Conservation (phyloP, 2,329 filamentous ascomycete genomes). For the Colletotrichum kahawae region DNA sequence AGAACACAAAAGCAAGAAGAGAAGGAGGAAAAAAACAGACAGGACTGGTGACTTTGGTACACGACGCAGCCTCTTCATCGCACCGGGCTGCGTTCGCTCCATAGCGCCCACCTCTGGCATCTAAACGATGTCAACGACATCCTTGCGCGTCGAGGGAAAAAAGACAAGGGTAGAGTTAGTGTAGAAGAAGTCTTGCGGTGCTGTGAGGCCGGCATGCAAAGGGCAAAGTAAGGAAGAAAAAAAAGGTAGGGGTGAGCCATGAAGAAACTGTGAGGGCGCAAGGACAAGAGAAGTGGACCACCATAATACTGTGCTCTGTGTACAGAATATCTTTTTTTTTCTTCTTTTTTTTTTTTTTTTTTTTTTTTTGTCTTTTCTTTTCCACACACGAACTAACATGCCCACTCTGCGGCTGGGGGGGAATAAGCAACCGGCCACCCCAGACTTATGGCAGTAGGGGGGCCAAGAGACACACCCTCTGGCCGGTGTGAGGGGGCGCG, state of each 20-base stretch:
- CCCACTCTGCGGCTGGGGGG: not conserved
- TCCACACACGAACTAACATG: not conserved
- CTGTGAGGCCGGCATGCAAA: not conserved
- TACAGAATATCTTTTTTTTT: not conserved
- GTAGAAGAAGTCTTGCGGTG: not conserved
- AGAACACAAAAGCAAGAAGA: too few relatives aligned
- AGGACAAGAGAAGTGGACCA: not conserved
- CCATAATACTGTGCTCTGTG: not conserved
- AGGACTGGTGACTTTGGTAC: not conserved
- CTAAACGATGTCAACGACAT: constrained; percentile 8
- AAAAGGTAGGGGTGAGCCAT: not conserved
- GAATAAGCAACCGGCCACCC: constrained; percentile 20
- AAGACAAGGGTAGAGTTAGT: not conserved
- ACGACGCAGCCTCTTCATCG: not conserved
- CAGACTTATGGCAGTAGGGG: constrained; percentile 7
- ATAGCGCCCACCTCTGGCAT: not conserved
- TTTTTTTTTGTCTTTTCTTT: not conserved
- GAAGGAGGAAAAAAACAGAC: too few relatives aligned
- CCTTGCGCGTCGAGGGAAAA: not conserved
- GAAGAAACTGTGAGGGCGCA: not conserved
- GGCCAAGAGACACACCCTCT: constrained; percentile 14
- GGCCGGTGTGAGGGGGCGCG: too few relatives aligned
- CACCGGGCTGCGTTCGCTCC: not conserved
- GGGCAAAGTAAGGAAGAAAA: not conserved
- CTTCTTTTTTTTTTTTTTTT: not conserved